Evolutionary conservation across 2,329 filamentous ascomycete species (phyloP).

Genomic region (Xylariaceae sp.): DNA sequence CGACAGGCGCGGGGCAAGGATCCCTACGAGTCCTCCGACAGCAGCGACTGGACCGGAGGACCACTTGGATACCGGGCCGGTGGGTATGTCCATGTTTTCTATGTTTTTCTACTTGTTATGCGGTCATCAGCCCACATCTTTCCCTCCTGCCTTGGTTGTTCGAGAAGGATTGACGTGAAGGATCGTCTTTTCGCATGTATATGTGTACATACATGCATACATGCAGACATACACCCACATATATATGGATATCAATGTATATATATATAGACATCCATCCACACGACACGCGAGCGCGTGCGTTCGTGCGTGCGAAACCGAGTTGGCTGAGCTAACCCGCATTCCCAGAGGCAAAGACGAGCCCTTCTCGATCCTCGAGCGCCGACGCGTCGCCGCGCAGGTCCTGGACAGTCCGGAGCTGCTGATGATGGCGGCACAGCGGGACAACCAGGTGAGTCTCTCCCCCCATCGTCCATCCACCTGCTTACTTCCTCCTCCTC

Average conservation of each 20-base stretch:
- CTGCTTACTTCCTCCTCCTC: background rate
- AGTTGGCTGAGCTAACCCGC: background rate
- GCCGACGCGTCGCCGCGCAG: slow-evolving; percentile 52
- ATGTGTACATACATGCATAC: background rate
- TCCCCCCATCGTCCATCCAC: background rate
- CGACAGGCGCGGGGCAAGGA: slow-evolving; percentile 62
- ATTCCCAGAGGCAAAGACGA: slow-evolving; percentile 36
- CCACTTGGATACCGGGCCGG: slow-evolving; percentile 18
- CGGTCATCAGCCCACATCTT: too few species aligned
- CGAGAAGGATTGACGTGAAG: too few species aligned
- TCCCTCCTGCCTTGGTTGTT: too few species aligned
- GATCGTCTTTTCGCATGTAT: too few species aligned
- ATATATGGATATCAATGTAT: background rate
- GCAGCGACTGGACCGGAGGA: slow-evolving; percentile 21
- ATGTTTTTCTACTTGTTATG: background rate
- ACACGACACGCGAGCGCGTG: background rate
- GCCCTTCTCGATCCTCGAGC: slow-evolving; percentile 46
- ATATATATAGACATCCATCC: background rate
- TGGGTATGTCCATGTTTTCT: slow-evolving; percentile 6
- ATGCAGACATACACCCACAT: background rate
- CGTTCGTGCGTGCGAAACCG: too few species aligned
- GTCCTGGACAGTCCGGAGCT: slow-evolving; percentile 61
- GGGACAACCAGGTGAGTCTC: slow-evolving; percentile 54
- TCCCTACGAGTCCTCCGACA: slow-evolving; percentile 46
- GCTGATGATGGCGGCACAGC: slow-evolving; percentile 61